phyloP scores from a whole-genome alignment of 108 stramenopile species.

The Discostella stelligeroides region DNA sequence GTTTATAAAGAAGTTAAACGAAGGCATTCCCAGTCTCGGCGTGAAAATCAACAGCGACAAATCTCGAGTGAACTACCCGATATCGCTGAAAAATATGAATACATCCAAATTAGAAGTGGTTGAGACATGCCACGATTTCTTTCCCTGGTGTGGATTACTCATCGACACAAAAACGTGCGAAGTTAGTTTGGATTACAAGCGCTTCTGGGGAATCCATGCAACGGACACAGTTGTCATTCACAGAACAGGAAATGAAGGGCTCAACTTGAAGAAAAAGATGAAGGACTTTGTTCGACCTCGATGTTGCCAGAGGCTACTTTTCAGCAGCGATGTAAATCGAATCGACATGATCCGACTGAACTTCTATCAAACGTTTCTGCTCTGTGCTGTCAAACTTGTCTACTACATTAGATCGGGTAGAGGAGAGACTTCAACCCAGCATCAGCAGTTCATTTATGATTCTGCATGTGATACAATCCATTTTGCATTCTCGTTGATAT shows the following conservation, averaged over 20 bases:
- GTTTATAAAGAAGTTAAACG: constrained; percentile 65
- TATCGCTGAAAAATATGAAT: constrained; percentile 1
- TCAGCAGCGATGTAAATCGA: constrained; percentile 68
- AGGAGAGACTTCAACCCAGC: background rate
- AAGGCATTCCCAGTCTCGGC: constrained; percentile 65
- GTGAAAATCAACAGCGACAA: constrained; percentile 78
- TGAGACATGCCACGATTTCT: constrained; percentile 21
- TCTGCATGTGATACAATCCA: constrained; percentile 40
- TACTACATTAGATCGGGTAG: constrained; percentile 51
- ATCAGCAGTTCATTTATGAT: constrained; percentile 25
- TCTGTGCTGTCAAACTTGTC: constrained; percentile 68
- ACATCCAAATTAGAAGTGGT: constrained; percentile 11
- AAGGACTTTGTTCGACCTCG: constrained; percentile 80
- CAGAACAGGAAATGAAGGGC: constrained; percentile 52
- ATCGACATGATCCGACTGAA: constrained; percentile 53
- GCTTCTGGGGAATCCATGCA: constrained; percentile 60
- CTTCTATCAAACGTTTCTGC: constrained; percentile 74
- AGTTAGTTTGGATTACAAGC: constrained; percentile 66
- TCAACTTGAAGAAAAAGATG: constrained; percentile 52
- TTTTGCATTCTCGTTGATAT: constrained; percentile 30
- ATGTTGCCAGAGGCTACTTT: constrained; percentile 71
- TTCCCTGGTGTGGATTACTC: constrained; percentile 90
- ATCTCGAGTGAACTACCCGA: constrained; percentile 46
- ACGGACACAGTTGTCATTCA: constrained; percentile 63
- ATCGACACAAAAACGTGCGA: constrained; percentile 80